phyloP scores from a whole-genome alignment of 108 stramenopile genomes.

The Nitzschia sp. region DNA sequence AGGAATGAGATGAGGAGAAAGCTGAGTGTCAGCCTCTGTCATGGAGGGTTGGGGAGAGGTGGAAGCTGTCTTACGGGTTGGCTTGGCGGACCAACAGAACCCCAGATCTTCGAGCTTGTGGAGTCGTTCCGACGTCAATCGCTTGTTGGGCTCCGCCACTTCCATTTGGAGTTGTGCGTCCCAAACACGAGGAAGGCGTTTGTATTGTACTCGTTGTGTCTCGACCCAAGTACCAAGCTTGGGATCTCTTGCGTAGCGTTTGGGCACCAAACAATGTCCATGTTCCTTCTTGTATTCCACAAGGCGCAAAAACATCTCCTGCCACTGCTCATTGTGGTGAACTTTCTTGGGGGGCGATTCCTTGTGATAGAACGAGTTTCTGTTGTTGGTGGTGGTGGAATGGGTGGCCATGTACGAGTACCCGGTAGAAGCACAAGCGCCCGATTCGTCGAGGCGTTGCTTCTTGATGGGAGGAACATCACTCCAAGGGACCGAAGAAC shows the following conservation, averaged over 20 bases:
- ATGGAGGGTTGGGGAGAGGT: neutral
- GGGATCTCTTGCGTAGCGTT: conserved; percentile 34
- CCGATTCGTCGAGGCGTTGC: too few species aligned
- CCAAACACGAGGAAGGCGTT: conserved; percentile 28
- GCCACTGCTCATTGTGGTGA: conserved; percentile 44
- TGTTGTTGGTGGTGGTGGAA: too few species aligned
- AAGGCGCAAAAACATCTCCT: conserved; percentile 37
- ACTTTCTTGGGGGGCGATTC: conserved; percentile 24
- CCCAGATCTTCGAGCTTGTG: conserved; percentile 46
- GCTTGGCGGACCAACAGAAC: conserved; percentile 58
- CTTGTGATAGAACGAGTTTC: too few species aligned
- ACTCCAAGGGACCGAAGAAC: too few species aligned
- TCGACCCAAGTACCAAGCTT: conserved; percentile 40
- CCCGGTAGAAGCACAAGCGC: too few species aligned
- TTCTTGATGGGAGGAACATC: too few species aligned
- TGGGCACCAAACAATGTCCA: conserved; percentile 50
- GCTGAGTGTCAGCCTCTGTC: neutral
- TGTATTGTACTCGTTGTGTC: conserved; percentile 53
- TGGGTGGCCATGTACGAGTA: too few species aligned
- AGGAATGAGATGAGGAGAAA: neutral
- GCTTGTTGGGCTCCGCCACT: conserved; percentile 39
- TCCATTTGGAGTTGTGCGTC: conserved; percentile 24
- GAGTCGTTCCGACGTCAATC: conserved; percentile 54
- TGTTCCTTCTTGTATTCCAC: conserved; percentile 32
- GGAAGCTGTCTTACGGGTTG: conserved; percentile 24